These are phyloP conservation scores for Xerophyta viscosa DNA, from an alignment of 106 monocot genomes.

Conservation along the genomic window DNA sequence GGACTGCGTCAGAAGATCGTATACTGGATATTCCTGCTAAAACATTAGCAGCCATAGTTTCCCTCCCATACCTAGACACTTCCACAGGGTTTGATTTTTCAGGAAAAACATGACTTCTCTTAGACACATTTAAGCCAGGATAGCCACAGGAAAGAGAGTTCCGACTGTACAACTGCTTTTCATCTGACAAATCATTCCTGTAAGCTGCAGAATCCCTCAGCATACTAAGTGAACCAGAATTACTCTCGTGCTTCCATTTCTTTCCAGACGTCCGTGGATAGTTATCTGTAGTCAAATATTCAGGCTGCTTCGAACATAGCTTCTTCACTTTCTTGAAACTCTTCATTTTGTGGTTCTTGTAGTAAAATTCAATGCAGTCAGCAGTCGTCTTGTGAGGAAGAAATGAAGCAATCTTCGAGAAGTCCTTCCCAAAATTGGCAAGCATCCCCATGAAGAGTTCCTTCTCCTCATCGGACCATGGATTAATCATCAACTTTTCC, in stretches of 20 bases:
- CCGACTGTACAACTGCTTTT: constrained; percentile 14
- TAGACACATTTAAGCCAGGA: constrained; percentile 16
- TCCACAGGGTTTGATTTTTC: constrained; percentile 20
- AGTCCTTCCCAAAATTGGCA: constrained; percentile 70
- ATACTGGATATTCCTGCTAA: constrained; percentile 42
- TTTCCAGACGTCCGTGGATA: constrained; percentile 47
- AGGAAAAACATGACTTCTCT: constrained; percentile 6
- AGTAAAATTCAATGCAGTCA: constrained; percentile 95
- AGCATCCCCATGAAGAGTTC: constrained; percentile 81
- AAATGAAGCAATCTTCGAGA: constrained; percentile 63
- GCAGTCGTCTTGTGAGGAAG: constrained; percentile 79
- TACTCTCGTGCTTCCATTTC: constrained; percentile 44
- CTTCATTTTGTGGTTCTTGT: constrained; percentile 81
- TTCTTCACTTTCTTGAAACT: constrained; percentile 68
- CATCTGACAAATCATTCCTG: constrained; percentile 10
- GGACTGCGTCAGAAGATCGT: constrained; percentile 62
- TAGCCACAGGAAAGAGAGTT: constrained; percentile 7
- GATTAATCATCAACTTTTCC: constrained; percentile 64
- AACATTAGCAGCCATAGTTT: constrained; percentile 39
- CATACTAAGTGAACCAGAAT: constrained; percentile 42
- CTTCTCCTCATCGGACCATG: constrained; percentile 75
- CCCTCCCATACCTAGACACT: constrained; percentile 24
- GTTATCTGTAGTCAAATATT: constrained; percentile 20
- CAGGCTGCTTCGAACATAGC: constrained; percentile 34
- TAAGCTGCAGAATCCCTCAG: constrained; percentile 28